Percentiles rank a stretch among this genome's conserved stretches.
These are phyloP conservation scores for Castanea sativa DNA, from an alignment of 306 rosid species.

Conservation along the genomic window DNA sequence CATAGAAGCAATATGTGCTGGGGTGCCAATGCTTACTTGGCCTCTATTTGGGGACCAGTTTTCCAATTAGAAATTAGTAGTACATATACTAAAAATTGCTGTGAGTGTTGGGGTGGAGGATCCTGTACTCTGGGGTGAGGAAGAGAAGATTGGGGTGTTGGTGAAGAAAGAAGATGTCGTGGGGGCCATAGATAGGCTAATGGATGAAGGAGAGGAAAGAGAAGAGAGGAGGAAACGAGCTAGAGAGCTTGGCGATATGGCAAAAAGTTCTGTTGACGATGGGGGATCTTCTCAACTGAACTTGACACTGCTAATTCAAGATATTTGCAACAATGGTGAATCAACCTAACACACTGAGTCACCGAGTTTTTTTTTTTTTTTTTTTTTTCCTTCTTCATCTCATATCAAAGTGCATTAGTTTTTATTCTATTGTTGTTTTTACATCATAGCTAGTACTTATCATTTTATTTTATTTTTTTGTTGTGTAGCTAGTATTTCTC, in stretches of 20 bases:
- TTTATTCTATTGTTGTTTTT: no score
- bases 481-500: no score
- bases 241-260: constrained; percentile 11
- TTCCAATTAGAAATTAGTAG: constrained; percentile 32
- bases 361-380: no score
- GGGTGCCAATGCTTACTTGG: constrained; percentile 41
- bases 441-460: no score
- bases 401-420: no score
- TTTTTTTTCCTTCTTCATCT: no score
- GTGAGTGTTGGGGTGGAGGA: constrained; percentile 30
- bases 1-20: constrained; percentile 47
- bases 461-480: no score
- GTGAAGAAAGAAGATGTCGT: constrained; percentile 23
- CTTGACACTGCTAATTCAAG: constrained; percentile 14
- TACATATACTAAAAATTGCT: constrained; percentile 23
- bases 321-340: neutral
- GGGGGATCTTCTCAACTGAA: constrained; percentile 29
- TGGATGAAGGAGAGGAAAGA: constrained; percentile 19
- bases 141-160: constrained; percentile 26
- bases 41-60: constrained; percentile 41
- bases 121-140: constrained; percentile 24
- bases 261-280: constrained; percentile 24
- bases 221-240: constrained; percentile 18
- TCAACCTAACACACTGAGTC: no score
- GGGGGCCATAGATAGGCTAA: constrained; percentile 19